Evolutionary conservation across 78 protist genomes (phyloP).

Genomic region (Bodo saltans): DNA sequence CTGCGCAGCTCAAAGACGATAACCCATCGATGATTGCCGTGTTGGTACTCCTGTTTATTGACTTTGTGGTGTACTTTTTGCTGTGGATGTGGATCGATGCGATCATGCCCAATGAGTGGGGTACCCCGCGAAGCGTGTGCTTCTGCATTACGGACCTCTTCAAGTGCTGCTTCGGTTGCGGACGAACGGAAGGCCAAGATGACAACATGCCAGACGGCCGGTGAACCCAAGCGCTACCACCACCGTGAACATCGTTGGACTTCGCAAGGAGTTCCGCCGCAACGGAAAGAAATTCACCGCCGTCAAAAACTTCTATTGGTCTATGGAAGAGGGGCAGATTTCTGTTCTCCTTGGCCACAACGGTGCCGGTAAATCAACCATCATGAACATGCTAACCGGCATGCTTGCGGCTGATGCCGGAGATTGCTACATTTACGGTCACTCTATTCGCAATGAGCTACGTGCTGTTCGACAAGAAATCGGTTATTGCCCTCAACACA

Average conservation of each 20-base stretch:
- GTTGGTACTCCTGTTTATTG: neutral
- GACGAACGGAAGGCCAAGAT: neutral
- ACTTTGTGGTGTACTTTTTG: slow-evolving; percentile 3
- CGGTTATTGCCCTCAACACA: slow-evolving; percentile 69
- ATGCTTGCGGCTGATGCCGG: slow-evolving; percentile 52
- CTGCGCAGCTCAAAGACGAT: neutral
- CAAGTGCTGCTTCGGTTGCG: neutral
- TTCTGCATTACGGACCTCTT: neutral
- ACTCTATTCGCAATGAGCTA: neutral
- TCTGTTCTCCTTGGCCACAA: slow-evolving; percentile 59
- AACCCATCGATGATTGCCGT: neutral
- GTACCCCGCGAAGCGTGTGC: neutral
- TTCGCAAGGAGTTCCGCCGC: neutral
- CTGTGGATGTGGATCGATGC: neutral
- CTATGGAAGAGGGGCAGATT: neutral
- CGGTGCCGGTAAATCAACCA: slow-evolving; percentile 82
- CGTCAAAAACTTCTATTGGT: neutral
- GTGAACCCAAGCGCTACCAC: neutral
- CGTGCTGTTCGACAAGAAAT: slow-evolving; percentile 32
- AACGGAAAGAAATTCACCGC: neutral
- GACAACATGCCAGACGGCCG: neutral
- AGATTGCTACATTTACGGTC: slow-evolving; percentile 41
- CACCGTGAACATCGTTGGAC: neutral
- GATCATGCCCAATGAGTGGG: slow-evolving; percentile 22
- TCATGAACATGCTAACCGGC: slow-evolving; percentile 66